Evolutionary conservation across 164 flowering plant genomes (phyloP), one percentile per base, ranked within the genome.

Genomic region (Liquidambar formosana): DNA sequence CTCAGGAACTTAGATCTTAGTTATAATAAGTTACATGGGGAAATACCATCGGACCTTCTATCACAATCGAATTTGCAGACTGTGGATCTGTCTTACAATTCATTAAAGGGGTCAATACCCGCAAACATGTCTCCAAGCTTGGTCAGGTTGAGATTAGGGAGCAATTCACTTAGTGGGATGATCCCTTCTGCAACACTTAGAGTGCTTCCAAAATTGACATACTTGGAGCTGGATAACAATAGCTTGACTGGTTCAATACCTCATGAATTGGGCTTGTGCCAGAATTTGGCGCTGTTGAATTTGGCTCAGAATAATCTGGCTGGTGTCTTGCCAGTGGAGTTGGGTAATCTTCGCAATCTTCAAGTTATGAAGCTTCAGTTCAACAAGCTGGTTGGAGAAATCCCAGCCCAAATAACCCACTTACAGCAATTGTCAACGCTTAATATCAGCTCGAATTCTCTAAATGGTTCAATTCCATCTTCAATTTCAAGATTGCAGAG

Each of bases 181-280:
- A 63, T 86, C 33, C 87, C 86, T 28, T 64, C 76, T 16, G 52
- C 68, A 22, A 48, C 54, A 16, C 57, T 77, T 10, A 74, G 75
- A 44, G 48, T 9, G 10, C 80, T 82, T 57, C 21, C 15, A 21
- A 71, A 74, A 8, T 72, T 91, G 79, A 80, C 48, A 2, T 91
- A 91, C 75, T 68, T 91, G 72, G 96, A 91, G 76, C 70, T 87
- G 71, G 87, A 83, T 0, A 77, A 75, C 68, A 91, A 91, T 66
- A 73, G 27, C 22, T 71, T 91, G 71, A 70, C 44, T 10, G 91
- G 89, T 41, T 12, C 48, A 8, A 74, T 91, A 60, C 93, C 93
- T 33, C 19, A 61, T 2, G 80, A 81, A 51, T 46, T 91, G 75
- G 84, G 84, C 12, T 66, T 41, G 9, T 91, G 89, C 70, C 44